These are phyloP conservation scores for Claviceps sp. DNA, from an alignment of 2,329 filamentous ascomycete species.

Conservation along the genomic window DNA sequence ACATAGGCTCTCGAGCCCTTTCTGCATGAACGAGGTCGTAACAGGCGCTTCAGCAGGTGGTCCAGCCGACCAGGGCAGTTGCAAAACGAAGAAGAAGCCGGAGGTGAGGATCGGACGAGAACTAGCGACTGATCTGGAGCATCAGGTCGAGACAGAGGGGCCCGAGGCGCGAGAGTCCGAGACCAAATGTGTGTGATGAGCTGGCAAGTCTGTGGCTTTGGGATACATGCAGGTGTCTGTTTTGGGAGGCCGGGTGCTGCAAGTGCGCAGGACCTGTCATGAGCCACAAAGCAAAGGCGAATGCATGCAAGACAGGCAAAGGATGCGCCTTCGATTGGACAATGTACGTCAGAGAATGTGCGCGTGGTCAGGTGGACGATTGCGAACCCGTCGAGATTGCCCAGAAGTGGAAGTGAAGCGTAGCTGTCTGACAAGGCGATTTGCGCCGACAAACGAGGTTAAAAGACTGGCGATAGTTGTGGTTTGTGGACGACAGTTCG, in stretches of 20 bases:
- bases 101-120: constrained; percentile 3
- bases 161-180: neutral
- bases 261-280: constrained; percentile 4
- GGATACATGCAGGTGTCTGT: constrained; percentile 6
- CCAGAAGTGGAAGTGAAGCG: neutral
- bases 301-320: neutral
- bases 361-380: neutral
- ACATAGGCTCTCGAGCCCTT: neutral
- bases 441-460: neutral
- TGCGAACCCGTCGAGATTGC: neutral
- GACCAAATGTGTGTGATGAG: constrained; percentile 5
- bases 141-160: constrained; percentile 6
- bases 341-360: neutral
- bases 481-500: neutral
- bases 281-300: neutral
- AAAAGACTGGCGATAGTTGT: neutral
- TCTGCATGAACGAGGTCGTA: neutral
- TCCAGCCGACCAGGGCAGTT: constrained; percentile 2
- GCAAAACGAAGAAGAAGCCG: neutral
- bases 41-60: neutral
- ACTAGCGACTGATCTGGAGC: constrained; percentile 5
- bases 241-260: constrained; percentile 3
- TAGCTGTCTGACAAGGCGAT: neutral
- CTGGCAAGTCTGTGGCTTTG: constrained; percentile 6
- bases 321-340: neutral